Evolutionary conservation across 257 asterid species (phyloP).

Genomic region (Gentiana straminea): DNA sequence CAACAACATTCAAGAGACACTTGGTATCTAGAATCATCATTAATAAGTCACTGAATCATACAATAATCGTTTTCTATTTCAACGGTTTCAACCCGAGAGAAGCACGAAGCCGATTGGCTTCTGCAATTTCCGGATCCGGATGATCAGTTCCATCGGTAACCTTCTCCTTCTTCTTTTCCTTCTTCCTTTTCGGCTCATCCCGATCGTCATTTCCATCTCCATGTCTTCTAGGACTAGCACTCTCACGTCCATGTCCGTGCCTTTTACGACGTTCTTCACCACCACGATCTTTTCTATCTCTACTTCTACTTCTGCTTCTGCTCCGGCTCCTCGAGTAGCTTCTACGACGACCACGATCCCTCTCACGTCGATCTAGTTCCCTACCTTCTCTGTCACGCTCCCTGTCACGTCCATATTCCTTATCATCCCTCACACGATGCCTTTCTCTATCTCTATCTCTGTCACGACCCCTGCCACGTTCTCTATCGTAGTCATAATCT

Average conservation of each 20-base stretch:
- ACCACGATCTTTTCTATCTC: conserved; percentile 59
- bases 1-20: neutral
- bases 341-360: conserved; percentile 62
- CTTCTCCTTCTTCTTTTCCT: conserved; percentile 62
- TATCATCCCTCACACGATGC: conserved; percentile 76
- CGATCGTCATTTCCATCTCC: conserved; percentile 33
- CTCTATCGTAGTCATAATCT: conserved; percentile 53
- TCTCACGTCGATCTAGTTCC: conserved; percentile 66
- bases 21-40: too few relatives aligned
- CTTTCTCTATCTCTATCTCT: conserved; percentile 46
- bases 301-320: conserved; percentile 42
- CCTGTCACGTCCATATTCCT: conserved; percentile 65
- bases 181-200: conserved; percentile 65
- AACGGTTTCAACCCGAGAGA: conserved; percentile 88
- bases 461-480: conserved; percentile 38
- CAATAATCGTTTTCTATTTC: conserved; percentile 12
- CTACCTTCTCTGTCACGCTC: conserved; percentile 51
- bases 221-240: conserved; percentile 64
- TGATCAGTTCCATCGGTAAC: conserved; percentile 87
- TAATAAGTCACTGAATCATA: neutral
- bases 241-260: conserved; percentile 41
- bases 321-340: conserved; percentile 84
- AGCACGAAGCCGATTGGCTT: conserved; percentile 66
- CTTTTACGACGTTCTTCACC: conserved; percentile 65
- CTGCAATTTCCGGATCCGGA: conserved; percentile 98